Base-by-base conservation (phyloP, 495 filamentous ascomycete genomes). In the Xylaria sp. region DNA sequence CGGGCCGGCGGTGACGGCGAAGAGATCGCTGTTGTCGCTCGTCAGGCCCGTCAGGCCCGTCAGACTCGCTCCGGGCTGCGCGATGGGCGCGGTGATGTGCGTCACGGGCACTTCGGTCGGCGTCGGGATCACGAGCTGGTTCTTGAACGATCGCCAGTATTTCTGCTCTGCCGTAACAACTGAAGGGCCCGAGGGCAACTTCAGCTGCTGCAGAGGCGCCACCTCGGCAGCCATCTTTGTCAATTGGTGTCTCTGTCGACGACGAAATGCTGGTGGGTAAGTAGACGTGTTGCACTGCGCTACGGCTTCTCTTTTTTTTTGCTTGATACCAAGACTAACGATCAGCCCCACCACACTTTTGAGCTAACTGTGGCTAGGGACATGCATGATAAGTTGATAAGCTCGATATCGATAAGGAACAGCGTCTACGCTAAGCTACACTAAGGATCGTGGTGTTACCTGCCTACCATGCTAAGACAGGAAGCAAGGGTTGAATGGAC, bases 101-200 rank as follows among this genome's bases (percentile, higher is more conserved):
- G 93, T 97, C 75, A 99, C 87, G 67, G 93, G 91, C 76, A 89
- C 91, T 79, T 93, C 91, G 72, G 94, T 90, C 57, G 92, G 92
- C 46, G 96, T 95, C 11, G 95, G 93, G 55, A 98, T 88, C 37
- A 93, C 87, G 58, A 95, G 90, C 41, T 93, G 91, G 55, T 95
- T 95, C 80, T 91, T 92, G 86, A 99, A 99, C 44, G 90, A 91
- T 73, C 90, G 90, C 94, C 96, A 99, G 85, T 98, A 98, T 73
- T 90, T 87, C 82, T 98, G 94, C 83, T 99, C 96, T 57, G 95
- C 89, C 5, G 94, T 97, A 35, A 91, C 77, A 62, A 90, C 87
- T 26, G 87, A 86, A 67, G 92, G 91, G 43, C 91, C 92, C 31
- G 87, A 82, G 37, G 95, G 91, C 73, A 97, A 89, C 87, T 94